Evolutionary conservation across 305 asterid species (phyloP), one percentile per base, ranked within the genome.

Genomic region (Withania somnifera): DNA sequence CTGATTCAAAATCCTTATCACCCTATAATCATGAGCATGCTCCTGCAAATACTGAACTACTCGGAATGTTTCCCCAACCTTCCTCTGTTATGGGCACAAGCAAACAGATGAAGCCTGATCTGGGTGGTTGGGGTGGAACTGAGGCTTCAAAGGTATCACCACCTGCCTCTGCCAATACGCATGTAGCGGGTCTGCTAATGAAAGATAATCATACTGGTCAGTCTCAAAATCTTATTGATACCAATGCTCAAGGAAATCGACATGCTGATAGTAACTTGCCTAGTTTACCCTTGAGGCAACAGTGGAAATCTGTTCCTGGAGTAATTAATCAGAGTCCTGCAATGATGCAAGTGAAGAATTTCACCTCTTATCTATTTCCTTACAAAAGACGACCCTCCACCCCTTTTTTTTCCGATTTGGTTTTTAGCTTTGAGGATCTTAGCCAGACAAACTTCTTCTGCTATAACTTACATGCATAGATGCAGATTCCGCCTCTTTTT

Each of bases 281-380:
- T 66, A 88, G 85, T 87, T 86, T 90, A 68, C 89, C 86, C 17
- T 76, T 63, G 32, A 92, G 91, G 87, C 96, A 91, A 68, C 97
- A 91, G 86, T 93, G 98, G 98, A 92, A 91, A 84, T 90, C 97
- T 80, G 90, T 86, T 68, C 78, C 93, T 56, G 96, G 92, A 86
- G 82, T 87, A 87, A 87, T 84, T 85, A 88, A 90, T 84, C 95
- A 87, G 83, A 89, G 87, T 85, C 89, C 81, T 85, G 80, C 86
- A 34, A 83, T 80, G 50, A 79, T 91, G 88, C 87, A 88, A 38
- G 57, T 67, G 40, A 92, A 89, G 89, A 92, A 87, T 83, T 81
- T 91, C 82, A 50, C 24, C 80, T 15, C 61, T 26, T 17, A 28
- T 17, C 57, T 24, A 24, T 73, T 73, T 73, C 79, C 38, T 50